Conservation (phyloP, 495 filamentous ascomycete species). For the Evernia prunastri region DNA sequence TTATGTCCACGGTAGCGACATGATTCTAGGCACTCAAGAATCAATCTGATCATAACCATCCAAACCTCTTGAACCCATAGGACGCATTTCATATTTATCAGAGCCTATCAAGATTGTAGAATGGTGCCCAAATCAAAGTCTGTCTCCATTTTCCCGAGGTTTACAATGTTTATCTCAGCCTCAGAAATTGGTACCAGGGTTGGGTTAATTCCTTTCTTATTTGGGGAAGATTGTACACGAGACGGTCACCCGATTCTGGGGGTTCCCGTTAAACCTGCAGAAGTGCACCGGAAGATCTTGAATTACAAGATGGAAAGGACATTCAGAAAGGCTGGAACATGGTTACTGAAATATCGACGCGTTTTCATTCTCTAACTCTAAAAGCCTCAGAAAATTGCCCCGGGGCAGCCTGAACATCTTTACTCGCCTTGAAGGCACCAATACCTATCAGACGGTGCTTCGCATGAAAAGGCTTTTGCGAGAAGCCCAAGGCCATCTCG, state of each 20-base stretch:
- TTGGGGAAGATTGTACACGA: too few relatives aligned
- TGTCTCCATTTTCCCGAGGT: neutral
- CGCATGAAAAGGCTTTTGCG: neutral
- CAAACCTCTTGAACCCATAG: neutral
- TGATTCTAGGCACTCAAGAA: constrained; percentile 35
- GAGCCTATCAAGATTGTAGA: constrained; percentile 33
- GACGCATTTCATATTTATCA: constrained; percentile 4
- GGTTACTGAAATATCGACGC: neutral
- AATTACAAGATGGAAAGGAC: neutral
- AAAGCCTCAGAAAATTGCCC: neutral
- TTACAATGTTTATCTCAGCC: too few relatives aligned
- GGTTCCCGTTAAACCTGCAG: neutral
- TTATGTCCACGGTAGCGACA: constrained; percentile 72
- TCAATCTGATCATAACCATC: constrained; percentile 18
- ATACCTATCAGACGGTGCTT: neutral
- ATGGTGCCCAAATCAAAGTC: neutral
- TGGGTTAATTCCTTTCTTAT: too few relatives aligned
- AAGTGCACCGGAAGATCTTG: neutral
- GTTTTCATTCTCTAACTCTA: neutral
- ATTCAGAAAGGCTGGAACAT: neutral
- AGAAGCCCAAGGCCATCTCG: neutral
- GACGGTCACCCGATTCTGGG: neutral
- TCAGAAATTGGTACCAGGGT: too few relatives aligned
- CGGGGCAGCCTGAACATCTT: neutral
- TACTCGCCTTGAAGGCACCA: neutral